These are phyloP conservation scores for Camellia japonica DNA, from an alignment of 148 eudicot species.

Conservation along the genomic window DNA sequence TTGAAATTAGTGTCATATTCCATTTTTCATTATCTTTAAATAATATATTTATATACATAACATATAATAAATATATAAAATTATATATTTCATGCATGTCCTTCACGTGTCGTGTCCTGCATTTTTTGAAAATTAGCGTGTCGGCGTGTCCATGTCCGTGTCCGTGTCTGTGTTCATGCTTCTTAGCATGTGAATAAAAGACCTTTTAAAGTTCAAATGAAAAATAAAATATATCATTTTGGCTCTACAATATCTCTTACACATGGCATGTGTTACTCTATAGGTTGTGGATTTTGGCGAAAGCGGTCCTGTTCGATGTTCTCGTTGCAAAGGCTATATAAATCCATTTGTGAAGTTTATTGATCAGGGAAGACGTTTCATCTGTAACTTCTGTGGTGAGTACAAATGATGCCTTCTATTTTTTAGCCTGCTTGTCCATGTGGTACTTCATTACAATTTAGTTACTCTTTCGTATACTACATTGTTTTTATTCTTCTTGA, in stretches of 20 bases:
- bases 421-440: neutral
- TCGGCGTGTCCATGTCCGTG: too few species aligned
- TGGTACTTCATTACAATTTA: neutral
- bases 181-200: too few species aligned
- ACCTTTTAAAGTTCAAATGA: neutral
- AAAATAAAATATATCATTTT: conserved; percentile 5
- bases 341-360: conserved; percentile 96
- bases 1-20: too few species aligned
- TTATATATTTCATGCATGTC: too few species aligned
- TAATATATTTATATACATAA: too few species aligned
- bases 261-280: conserved; percentile 10
- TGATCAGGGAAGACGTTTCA: conserved; percentile 90
- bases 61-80: too few species aligned
- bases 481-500: neutral
- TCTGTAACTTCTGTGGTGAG: conserved; percentile 97
- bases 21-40: too few species aligned
- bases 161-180: too few species aligned
- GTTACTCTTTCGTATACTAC: neutral
- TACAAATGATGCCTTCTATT: neutral
- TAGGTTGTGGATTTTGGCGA: conserved; percentile 98
- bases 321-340: conserved; percentile 98
- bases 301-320: conserved; percentile 96
- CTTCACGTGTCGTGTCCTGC: too few species aligned
- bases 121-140: too few species aligned
- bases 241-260: neutral